phyloP scores from a whole-genome alignment of 306 rosid species.

The Canavalia gladiata region DNA sequence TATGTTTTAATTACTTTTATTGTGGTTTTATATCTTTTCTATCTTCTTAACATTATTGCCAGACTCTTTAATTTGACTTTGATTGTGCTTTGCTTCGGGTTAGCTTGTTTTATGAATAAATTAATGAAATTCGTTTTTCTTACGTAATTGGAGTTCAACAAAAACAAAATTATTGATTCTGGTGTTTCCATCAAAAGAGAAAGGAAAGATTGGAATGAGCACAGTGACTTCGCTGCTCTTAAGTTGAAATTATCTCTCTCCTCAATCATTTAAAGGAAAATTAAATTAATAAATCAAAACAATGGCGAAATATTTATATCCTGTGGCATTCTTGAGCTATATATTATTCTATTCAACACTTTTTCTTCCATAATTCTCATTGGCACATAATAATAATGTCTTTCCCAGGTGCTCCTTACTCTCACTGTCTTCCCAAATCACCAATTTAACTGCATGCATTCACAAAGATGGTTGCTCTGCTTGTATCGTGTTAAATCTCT shows the following conservation, averaged over 20 bases:
- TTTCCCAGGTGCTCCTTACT: conserved; percentile 47
- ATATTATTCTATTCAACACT: background rate
- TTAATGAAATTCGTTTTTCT: background rate
- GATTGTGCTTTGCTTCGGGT: background rate
- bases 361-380: conserved; percentile 30
- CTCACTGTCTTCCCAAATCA: conserved; percentile 15
- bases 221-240: background rate
- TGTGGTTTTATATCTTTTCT: background rate
- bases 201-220: background rate
- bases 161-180: background rate
- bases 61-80: background rate
- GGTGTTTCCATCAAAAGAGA: background rate
- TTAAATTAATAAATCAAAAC: background rate
- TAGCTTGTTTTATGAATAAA: background rate
- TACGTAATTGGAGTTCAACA: background rate
- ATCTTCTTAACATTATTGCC: background rate
- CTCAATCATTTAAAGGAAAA: background rate
- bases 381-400: conserved; percentile 17
- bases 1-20: no score
- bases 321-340: background rate
- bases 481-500: background rate
- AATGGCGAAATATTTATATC: conserved; percentile 28
- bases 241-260: background rate
- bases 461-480: conserved; percentile 4
- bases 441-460: background rate